Conservation (phyloP, 116 monocot species). For the Posidonia oceanica region DNA sequence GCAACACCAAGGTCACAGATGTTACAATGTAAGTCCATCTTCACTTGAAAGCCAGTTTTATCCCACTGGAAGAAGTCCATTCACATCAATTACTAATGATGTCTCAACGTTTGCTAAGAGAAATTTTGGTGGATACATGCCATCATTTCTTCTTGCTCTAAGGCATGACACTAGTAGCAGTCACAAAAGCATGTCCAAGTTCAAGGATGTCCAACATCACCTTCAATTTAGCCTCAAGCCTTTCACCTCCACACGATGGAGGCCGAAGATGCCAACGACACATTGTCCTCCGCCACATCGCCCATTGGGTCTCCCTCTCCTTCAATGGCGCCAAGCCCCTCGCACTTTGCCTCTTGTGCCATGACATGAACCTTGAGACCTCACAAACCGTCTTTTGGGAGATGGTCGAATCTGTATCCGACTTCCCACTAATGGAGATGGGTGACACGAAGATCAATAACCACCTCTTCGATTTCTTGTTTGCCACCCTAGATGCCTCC, state of each 20-base stretch:
- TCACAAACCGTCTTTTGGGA: constrained; percentile 83
- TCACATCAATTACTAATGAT: constrained; percentile 35
- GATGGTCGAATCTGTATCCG: constrained; percentile 11
- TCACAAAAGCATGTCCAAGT: constrained; percentile 7
- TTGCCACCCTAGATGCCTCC: constrained; percentile 93
- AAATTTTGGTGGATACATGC: constrained; percentile 45
- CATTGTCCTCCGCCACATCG: constrained; percentile 54
- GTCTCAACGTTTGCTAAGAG: constrained; percentile 62
- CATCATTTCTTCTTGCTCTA: constrained; percentile 65
- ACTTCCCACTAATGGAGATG: constrained; percentile 10
- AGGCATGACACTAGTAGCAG: constrained; percentile 6
- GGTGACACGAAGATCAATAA: constrained; percentile 45
- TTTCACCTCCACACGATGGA: constrained; percentile 23
- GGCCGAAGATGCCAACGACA: constrained; percentile 30
- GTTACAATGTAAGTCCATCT: neutral
- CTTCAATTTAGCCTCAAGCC: constrained; percentile 31
- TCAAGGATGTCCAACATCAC: constrained; percentile 14
- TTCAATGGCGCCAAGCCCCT: constrained; percentile 12
- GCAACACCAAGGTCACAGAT: too few relatives aligned
- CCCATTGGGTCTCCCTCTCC: constrained; percentile 35
- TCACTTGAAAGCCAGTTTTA: neutral
- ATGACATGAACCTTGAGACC: constrained; percentile 87
- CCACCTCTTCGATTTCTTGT: constrained; percentile 85
- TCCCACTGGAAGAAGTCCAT: constrained; percentile 9
- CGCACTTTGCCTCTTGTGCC: constrained; percentile 46